Conservation (phyloP, 169 alveolate species). For the Plasmodium inui region DNA sequence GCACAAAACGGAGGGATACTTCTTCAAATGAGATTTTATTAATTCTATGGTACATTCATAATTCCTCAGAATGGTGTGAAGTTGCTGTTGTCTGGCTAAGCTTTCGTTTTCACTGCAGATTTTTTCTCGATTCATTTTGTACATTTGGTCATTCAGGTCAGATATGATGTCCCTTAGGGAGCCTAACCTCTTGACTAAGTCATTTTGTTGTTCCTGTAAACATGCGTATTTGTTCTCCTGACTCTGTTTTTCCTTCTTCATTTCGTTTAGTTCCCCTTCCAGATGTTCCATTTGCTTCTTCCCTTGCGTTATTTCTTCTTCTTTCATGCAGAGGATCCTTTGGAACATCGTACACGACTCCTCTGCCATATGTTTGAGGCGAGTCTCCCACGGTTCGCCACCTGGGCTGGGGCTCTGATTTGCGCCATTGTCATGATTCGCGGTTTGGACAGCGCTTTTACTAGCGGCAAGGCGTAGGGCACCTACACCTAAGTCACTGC, state of each 20-base stretch:
- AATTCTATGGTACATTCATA: not conserved
- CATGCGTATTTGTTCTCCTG: constrained; percentile 14
- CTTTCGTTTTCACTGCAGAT: constrained; percentile 2
- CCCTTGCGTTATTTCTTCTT: constrained; percentile 25
- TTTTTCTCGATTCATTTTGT: constrained; percentile 31
- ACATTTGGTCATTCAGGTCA: constrained; percentile 16
- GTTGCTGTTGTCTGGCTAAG: constrained; percentile 16
- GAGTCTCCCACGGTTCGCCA: not conserved
- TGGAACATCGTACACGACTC: constrained; percentile 54
- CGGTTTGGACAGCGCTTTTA: not conserved
- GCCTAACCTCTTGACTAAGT: not conserved
- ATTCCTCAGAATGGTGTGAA: not conserved
- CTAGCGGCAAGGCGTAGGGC: not conserved
- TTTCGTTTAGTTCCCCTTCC: constrained; percentile 11
- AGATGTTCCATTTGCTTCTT: not conserved
- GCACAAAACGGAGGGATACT: constrained; percentile 21
- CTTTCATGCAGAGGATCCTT: constrained; percentile 8
- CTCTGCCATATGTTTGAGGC: constrained; percentile 19
- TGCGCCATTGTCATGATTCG: not conserved
- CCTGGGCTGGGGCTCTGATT: not conserved
- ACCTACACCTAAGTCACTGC: not conserved
- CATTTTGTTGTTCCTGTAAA: constrained; percentile 13
- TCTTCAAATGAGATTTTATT: constrained; percentile 8
- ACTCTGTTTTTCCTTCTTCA: constrained; percentile 21
- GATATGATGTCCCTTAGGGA: not conserved